Percentiles rank a stretch among this genome's conserved stretches.
These are phyloP conservation scores for Suhomyces terraborum DNA, from an alignment of 1,139 yeast genomes.

Conservation along the genomic window DNA sequence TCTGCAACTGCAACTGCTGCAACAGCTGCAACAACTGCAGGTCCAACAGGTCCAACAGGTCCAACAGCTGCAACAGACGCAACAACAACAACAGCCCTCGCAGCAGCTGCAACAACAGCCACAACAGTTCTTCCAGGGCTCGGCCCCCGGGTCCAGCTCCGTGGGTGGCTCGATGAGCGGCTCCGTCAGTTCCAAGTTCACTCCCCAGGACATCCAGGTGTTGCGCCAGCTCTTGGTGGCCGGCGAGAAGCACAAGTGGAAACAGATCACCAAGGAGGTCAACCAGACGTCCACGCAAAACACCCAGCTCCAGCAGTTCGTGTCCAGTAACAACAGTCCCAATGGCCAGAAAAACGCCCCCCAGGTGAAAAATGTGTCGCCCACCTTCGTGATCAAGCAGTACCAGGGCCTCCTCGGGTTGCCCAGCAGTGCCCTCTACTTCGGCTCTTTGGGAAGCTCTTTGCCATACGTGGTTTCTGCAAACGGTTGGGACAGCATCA, in stretches of 20 bases:
- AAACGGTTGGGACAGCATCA: slow-evolving; percentile 44
- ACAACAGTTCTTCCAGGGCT: slow-evolving; percentile 9
- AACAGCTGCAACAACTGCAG: slow-evolving; percentile 7
- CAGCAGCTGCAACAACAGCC: slow-evolving; percentile 3
- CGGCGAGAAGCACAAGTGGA: slow-evolving; percentile 51
- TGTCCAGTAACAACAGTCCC: slow-evolving; percentile 12
- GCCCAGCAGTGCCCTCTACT: slow-evolving; percentile 41
- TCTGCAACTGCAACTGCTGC: slow-evolving; percentile 4
- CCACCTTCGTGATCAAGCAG: slow-evolving; percentile 49
- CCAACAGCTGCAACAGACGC: slow-evolving; percentile 11
- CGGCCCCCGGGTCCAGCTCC: slow-evolving; percentile 13
- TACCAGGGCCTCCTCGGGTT: slow-evolving; percentile 45
- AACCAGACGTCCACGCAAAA: slow-evolving; percentile 29
- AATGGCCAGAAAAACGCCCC: slow-evolving; percentile 13
- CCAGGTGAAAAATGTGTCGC: slow-evolving; percentile 40
- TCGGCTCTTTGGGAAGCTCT: slow-evolving; percentile 44
- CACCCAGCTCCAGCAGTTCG: slow-evolving; percentile 12
- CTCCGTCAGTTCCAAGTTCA: slow-evolving; percentile 28
- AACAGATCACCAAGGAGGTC: slow-evolving; percentile 48
- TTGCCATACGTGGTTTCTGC: slow-evolving; percentile 44
- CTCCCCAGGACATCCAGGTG: slow-evolving; percentile 41
- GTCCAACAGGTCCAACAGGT: no score
- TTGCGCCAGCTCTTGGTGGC: slow-evolving; percentile 41
- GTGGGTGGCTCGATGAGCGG: slow-evolving; percentile 13
- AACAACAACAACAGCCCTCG: slow-evolving; percentile 10